phyloP scores from a whole-genome alignment of 208 protist species.

The Crithidia brevicula region DNA sequence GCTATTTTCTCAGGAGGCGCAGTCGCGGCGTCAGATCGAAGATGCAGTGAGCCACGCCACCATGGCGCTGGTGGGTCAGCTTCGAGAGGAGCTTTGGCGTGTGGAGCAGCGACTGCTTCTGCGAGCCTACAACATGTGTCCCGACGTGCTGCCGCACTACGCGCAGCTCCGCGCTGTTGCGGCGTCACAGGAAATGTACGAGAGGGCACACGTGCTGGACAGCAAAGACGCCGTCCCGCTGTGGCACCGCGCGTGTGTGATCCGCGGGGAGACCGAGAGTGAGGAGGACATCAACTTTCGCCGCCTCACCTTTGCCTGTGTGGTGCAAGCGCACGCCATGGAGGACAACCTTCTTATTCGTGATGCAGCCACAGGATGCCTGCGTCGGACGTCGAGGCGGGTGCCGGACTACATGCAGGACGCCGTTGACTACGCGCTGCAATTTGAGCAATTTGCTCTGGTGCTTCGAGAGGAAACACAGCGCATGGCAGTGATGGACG shows the following conservation, averaged over 20 bases:
- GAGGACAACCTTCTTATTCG: conserved; percentile 28
- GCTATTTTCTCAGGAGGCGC: conserved; percentile 39
- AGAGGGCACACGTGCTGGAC: conserved; percentile 30
- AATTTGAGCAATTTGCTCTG: conserved; percentile 47
- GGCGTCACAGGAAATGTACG: conserved; percentile 2
- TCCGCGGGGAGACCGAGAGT: conserved; percentile 68
- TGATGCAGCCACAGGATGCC: conserved; percentile 30
- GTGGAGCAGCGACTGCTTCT: conserved; percentile 55
- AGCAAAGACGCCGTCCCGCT: conserved; percentile 60
- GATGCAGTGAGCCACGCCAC: conserved; percentile 37
- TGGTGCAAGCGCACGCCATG: conserved; percentile 56
- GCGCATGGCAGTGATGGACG: conserved; percentile 70
- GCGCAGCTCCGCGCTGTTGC: conserved; percentile 18
- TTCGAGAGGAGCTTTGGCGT: conserved; percentile 35
- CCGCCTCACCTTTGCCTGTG: conserved; percentile 49
- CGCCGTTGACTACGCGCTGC: conserved; percentile 53
- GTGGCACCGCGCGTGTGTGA: conserved; percentile 55
- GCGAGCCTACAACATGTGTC: conserved; percentile 36
- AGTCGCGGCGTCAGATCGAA: conserved; percentile 47
- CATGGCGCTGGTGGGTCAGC: conserved; percentile 25
- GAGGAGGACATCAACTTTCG: conserved; percentile 71
- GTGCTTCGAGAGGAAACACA: conserved; percentile 58
- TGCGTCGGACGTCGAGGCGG: conserved; percentile 7
- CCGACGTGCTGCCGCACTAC: conserved; percentile 30
- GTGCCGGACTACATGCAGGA: conserved; percentile 42